Base-by-base conservation (phyloP, 2,329 filamentous ascomycete genomes). In the Phyllosticta citribraziliensis region DNA sequence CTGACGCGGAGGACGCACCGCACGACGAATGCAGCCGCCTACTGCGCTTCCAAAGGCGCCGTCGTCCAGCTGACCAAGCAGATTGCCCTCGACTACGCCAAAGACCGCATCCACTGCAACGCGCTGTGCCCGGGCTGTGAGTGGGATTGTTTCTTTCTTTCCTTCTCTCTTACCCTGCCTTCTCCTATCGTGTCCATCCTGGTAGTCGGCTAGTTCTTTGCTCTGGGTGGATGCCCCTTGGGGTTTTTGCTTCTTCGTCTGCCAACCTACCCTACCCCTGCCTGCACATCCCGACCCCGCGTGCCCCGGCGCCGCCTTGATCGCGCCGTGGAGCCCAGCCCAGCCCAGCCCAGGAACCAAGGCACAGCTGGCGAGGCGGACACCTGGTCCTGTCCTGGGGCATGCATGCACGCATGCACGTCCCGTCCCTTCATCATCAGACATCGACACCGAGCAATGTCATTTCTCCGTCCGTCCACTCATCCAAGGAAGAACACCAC, bases 1-100 rank as follows among this genome's bases (percentile, higher is more conserved):
- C 47, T 52, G 50, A 24, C 50, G 19, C 10, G 4, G 47, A 55
- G 51, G 25, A 4, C 25, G 25, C 25, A 5, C 25, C 25, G 25
- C 25, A 8, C 25, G 11, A 22, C 50, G 10, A 22, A 17, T 58
- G 33, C 65, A 69, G 72, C 74, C 25, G 69, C 70, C 19, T 81
- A 81, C 65, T 77, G 75, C 58, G 75, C 78, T 2, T 75, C 72
- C 52, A 82, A 81, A 64, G 76, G 75, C 10, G 79, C 77, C 0
- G 77, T 79, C 6, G 69, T 76, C 10, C 70, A 74, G 52, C 69
- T 82, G 53, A 80, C 78, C 8, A 77, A 75, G 57, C 72, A 75
- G 58, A 69, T 78, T n/a, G 76, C 76, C 2, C 63, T 78, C n/a
- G 75, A 78, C 57, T 76, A 76, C 60, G 76, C 74, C 1, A 67